Conservation (phyloP, 768 basidiomycete species). For the Cantharellus anzutake region DNA sequence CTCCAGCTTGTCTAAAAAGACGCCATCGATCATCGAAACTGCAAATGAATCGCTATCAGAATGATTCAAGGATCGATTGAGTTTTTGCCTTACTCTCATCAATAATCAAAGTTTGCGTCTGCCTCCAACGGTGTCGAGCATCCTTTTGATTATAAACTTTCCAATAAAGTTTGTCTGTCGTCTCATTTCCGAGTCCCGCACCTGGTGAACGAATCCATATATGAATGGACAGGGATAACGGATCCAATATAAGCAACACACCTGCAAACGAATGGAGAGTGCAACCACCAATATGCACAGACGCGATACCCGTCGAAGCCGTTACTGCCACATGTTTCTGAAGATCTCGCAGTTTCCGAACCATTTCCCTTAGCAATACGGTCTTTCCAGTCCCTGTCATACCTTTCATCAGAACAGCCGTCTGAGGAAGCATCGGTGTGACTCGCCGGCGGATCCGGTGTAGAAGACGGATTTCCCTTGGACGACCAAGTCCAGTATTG, state of each 20-base stretch:
- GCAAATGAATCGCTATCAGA: slow-evolving; percentile 6
- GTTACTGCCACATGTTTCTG: slow-evolving; percentile 4
- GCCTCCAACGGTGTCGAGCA: slow-evolving; percentile 41
- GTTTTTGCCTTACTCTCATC: slow-evolving; percentile 48
- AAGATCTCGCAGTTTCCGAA: neutral
- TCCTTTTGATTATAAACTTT: slow-evolving; percentile 37
- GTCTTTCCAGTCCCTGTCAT: slow-evolving; percentile 5
- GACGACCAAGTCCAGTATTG: slow-evolving; percentile 2
- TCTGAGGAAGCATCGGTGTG: neutral
- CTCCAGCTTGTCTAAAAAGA: slow-evolving; percentile 22
- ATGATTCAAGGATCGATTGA: neutral
- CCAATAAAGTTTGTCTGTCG: slow-evolving; percentile 29
- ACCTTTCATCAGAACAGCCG: neutral
- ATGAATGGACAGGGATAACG: neutral
- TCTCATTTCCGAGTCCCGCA: slow-evolving; percentile 50
- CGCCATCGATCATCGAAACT: slow-evolving; percentile 21
- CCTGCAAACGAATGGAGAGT: slow-evolving; percentile 7
- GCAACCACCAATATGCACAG: slow-evolving; percentile 6
- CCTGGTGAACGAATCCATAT: slow-evolving; percentile 25
- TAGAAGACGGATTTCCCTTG: slow-evolving; percentile 7
- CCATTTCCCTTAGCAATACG: slow-evolving; percentile 4
- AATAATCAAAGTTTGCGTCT: slow-evolving; percentile 48
- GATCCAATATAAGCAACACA: neutral
- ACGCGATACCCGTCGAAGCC: slow-evolving; percentile 6
- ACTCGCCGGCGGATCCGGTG: slow-evolving; percentile 7